These are phyloP conservation scores for Pseudonitzschia multiseries DNA, from an alignment of 108 stramenopile genomes.

Conservation along the genomic window DNA sequence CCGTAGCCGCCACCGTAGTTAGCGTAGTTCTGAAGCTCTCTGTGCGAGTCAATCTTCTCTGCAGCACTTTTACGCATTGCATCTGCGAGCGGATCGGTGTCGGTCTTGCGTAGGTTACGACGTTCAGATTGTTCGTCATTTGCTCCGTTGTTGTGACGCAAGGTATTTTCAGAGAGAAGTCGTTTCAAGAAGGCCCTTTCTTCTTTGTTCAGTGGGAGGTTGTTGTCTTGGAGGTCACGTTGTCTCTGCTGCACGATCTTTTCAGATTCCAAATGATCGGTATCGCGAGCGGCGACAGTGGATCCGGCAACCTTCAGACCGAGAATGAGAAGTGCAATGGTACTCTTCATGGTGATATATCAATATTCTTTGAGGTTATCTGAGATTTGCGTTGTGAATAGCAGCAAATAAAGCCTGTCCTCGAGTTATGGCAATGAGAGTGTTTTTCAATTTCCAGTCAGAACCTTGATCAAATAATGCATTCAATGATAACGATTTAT, in stretches of 20 bases:
- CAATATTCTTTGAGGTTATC: too few relatives aligned
- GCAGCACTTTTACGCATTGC: slow-evolving; percentile 5
- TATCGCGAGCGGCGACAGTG: not conserved
- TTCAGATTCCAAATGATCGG: not conserved
- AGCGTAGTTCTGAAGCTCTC: too few relatives aligned
- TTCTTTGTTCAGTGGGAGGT: not conserved
- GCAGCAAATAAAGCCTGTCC: too few relatives aligned
- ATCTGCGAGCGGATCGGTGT: not conserved
- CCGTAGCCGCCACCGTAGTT: too few relatives aligned
- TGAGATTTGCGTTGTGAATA: too few relatives aligned
- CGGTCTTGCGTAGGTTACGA: not conserved
- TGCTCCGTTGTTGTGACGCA: not conserved
- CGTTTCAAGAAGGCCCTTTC: slow-evolving; percentile 9
- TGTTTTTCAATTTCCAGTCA: too few relatives aligned
- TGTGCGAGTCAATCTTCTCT: not conserved
- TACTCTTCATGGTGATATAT: not conserved
- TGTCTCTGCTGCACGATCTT: not conserved
- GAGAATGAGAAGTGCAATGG: not conserved
- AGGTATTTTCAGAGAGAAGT: not conserved
- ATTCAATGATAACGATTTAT: too few relatives aligned
- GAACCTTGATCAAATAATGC: too few relatives aligned
- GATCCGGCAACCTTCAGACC: not conserved
- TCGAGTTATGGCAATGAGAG: too few relatives aligned
- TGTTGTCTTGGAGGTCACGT: not conserved
- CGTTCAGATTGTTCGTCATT: not conserved